Base-by-base conservation (phyloP, 1,284 basidiomycete species). In the Spongispora temasekensis region DNA sequence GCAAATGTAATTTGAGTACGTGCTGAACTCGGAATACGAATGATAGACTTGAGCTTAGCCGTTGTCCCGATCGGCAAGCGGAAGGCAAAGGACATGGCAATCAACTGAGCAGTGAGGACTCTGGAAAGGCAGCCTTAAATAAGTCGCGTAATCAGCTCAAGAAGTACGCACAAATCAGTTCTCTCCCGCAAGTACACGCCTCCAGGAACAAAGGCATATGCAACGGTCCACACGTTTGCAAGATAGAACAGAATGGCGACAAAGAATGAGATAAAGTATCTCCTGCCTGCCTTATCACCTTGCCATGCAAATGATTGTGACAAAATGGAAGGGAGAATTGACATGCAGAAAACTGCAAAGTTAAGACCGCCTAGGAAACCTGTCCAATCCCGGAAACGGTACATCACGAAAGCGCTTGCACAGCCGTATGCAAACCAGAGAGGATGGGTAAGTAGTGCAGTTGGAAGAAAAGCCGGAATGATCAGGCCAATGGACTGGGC, bases 201-300 rank as follows among this genome's bases (percentile, higher is more conserved):
- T 2, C 91, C 90, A 0, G 95, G 95, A 3, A 97, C 93, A 68
- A 97, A 97, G 0, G 95, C 95, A 75, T 98, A 97, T 0, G 95
- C 95, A 52, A 94, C 93, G 0, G 94, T 95, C 75, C 93, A 88
- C 6, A 91, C 85, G 62, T 87, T 89, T 28, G 86, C 84, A 21
- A 94, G 80, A 61, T 85, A 86, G 56, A 94, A 77, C 34, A 93
- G 40, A 60, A 83, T 82, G 59, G 89, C 87, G 15, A 88, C 76
- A n/a, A 88, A 68, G 76, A 90, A 84, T 8, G 86, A 85, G 4
- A 78, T 73, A 42, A 83, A 84, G 64, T 84, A 84, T 4, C 82
- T 83, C 62, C 76, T 78, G 19, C 78, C 83, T 1, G 81, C 71
- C 23, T 72, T 70, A n/a, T 71, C 69, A 31, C 72, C 67, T 31